Percentiles rank a stretch among this genome's conserved stretches.
phyloP scores from a whole-genome alignment of 2,329 filamentous ascomycete species.

The Ceratocystis huliohia region DNA sequence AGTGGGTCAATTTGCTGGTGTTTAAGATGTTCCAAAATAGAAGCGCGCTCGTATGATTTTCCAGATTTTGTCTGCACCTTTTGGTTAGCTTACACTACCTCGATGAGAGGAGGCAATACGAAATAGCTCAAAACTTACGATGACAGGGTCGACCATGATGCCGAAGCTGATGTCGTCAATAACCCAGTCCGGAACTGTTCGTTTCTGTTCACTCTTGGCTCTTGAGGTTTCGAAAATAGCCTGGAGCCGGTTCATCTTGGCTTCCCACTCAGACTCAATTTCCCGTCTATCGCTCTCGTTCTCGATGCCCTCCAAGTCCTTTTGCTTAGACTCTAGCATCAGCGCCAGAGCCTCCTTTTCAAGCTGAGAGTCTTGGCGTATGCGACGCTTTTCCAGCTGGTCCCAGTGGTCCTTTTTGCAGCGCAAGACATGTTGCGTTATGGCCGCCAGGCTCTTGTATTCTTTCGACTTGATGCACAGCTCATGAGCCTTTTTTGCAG shows the following conservation, averaged over 20 bases:
- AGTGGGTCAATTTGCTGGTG: conserved; percentile 66
- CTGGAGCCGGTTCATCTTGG: conserved; percentile 35
- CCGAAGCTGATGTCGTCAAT: conserved; percentile 65
- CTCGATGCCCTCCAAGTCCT: conserved; percentile 28
- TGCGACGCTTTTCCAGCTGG: conserved; percentile 49
- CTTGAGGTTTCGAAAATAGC: conserved; percentile 42
- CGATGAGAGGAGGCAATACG: neutral
- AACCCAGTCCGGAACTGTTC: conserved; percentile 60
- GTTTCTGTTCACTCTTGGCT: conserved; percentile 32
- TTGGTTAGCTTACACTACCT: conserved; percentile 19
- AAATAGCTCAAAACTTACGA: conserved; percentile 31
- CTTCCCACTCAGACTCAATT: conserved; percentile 35
- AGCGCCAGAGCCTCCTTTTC: conserved; percentile 46
- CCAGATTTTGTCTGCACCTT: conserved; percentile 58
- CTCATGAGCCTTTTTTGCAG: conserved; percentile 64
- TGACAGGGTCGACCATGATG: conserved; percentile 59
- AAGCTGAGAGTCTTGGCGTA: conserved; percentile 43
- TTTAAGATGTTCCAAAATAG: conserved; percentile 75
- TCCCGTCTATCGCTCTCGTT: conserved; percentile 38
- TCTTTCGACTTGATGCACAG: conserved; percentile 51
- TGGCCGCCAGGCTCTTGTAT: conserved; percentile 49
- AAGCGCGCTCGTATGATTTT: conserved; percentile 77
- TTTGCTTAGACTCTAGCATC: conserved; percentile 36
- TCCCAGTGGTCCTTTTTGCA: conserved; percentile 86
- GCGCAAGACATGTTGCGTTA: conserved; percentile 60